Conservation (phyloP, 2,329 filamentous ascomycete genomes). For the Aspergillaceae sp. region DNA sequence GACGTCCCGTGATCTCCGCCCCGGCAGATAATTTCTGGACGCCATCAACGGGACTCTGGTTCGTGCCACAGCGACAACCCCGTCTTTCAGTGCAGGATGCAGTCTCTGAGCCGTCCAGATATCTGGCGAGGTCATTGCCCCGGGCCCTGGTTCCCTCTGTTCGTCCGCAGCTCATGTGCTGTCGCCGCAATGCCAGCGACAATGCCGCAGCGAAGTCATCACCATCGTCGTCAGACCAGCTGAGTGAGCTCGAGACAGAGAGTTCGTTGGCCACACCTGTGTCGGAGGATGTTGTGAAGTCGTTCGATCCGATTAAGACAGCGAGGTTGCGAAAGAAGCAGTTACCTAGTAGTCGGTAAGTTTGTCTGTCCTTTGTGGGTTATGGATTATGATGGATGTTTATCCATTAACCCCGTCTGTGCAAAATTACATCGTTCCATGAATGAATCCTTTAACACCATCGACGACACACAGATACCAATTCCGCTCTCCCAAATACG, state of each 20-base stretch:
- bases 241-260: slow-evolving; percentile 40
- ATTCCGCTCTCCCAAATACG: slow-evolving; percentile 87
- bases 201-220: slow-evolving; percentile 24
- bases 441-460: neutral
- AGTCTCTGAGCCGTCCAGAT: slow-evolving; percentile 31
- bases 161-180: slow-evolving; percentile 23
- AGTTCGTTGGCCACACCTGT: slow-evolving; percentile 38
- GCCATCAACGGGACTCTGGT: no score
- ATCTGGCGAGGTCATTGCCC: slow-evolving; percentile 31
- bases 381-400: neutral
- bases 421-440: no score
- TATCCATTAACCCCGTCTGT: neutral
- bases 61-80: slow-evolving; percentile 13
- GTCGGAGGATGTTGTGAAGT: slow-evolving; percentile 34
- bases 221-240: slow-evolving; percentile 17
- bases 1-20: slow-evolving; percentile 12
- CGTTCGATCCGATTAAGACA: slow-evolving; percentile 43
- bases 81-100: slow-evolving; percentile 22
- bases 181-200: slow-evolving; percentile 41
- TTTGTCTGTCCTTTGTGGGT: neutral
- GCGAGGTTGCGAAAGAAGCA: slow-evolving; percentile 37
- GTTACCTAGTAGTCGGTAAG: slow-evolving; percentile 48
- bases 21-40: slow-evolving; percentile 26
- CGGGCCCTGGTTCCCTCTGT: slow-evolving; percentile 24
- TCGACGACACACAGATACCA: slow-evolving; percentile 64